Evolutionary conservation across 129 eudicot species (phyloP).

Genomic region (Gnaphalium uliginosum): DNA sequence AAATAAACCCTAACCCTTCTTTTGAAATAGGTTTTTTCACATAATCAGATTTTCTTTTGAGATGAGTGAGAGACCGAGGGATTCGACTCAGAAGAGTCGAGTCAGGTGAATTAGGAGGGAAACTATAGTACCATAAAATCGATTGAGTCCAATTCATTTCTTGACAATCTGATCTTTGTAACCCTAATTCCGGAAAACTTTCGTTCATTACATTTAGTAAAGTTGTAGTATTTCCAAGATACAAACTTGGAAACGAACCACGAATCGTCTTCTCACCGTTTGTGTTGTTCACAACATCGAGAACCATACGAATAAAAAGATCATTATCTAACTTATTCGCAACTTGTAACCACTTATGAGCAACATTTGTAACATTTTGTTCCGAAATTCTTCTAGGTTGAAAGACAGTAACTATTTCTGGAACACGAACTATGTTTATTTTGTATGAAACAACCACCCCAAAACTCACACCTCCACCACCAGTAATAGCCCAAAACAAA

Average conservation of each 20-base stretch:
- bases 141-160: constrained; percentile 62
- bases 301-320: constrained; percentile 44
- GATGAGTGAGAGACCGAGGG: constrained; percentile 5
- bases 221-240: constrained; percentile 30
- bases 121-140: constrained; percentile 29
- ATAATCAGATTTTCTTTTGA: constrained; percentile 54
- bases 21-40: constrained; percentile 44
- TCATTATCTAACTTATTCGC: constrained; percentile 41
- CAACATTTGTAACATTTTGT: constrained; percentile 29
- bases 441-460: constrained; percentile 51
- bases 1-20: constrained; percentile 35
- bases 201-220: constrained; percentile 27
- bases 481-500: constrained; percentile 62
- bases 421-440: constrained; percentile 43
- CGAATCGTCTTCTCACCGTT: constrained; percentile 24
- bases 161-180: constrained; percentile 32
- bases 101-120: constrained; percentile 25
- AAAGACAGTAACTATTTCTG: constrained; percentile 40
- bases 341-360: constrained; percentile 39
- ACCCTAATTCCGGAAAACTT: constrained; percentile 47
- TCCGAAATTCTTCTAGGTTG: constrained; percentile 21
- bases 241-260: constrained; percentile 36
- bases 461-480: constrained; percentile 55
- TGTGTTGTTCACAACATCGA: constrained; percentile 30
- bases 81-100: constrained; percentile 24